Base-by-base conservation (phyloP, 2,329 filamentous ascomycete species). In the Calonectria hawksworthii region DNA sequence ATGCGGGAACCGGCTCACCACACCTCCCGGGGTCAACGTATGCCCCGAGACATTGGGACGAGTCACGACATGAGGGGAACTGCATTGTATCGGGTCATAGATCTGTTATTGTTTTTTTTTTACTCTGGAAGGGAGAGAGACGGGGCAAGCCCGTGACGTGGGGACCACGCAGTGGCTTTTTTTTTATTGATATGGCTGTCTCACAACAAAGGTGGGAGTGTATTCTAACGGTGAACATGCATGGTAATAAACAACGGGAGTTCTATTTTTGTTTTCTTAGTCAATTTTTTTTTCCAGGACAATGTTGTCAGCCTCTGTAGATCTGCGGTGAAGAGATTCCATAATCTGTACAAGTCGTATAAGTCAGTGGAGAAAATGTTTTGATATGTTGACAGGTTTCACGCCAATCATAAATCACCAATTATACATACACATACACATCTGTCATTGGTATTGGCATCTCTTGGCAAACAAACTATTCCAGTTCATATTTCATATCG, bases 191-290 rank as follows among this genome's bases (percentile, higher is more conserved):
- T 63, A 21, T 41, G 56, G 34, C 36, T 63, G 56, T 63, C 56
- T 63, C 56, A 63, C 56, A 36, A 63, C 36, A 65, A 65, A 41
- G 21, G 41, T 50, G 61, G 30, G 61, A n/a, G 34, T 65, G 61
- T 65, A 65, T 65, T 65, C 41, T 65, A 65, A 47, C 38, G 61
- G 61, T 50, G 28, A 65, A 65, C 30, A 50, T 65, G 61, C 41
- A 65, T 65, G 61, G 26, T 65, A 65, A 44, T 63, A 18, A 65
- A 65, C 30, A 50, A 44, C 61, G 38, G 61, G 61, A 65, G 61
- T 65, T 65, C 61, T 65, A 47, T 65, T 65, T 65, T 65, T 65
- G 56, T 63, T 38, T 34, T 63, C 7, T 10, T n/a, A n/a, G n/a
- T n/a, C n/a, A n/a, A n/a, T 30, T 61, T 5, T 4, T 32, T 38